Base-by-base conservation (phyloP, 2,329 filamentous ascomycete genomes). In the Rasamsonia emersonii region DNA sequence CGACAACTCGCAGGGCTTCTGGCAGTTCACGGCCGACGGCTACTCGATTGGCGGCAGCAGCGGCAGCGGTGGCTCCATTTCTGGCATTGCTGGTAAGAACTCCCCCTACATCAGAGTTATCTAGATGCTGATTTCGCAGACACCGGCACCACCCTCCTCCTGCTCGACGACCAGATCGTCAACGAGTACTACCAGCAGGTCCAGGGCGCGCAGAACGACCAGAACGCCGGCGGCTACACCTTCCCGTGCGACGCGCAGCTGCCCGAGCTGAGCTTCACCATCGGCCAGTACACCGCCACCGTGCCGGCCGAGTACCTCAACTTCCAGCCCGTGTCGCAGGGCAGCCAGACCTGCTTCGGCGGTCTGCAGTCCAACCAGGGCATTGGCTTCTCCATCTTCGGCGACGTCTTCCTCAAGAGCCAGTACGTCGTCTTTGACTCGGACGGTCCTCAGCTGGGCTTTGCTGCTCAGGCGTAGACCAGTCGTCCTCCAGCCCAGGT, bases 351-450 rank as follows among this genome's bases (percentile, higher is more conserved):
- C 35, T 91, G 85, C 67, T 88, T 75, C 54, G 84, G 84, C 34
- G 85, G 83, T 29, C 71, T 93, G 41, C 85, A 91, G 65, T 67
- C 59, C 41, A 66, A 71, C 45, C 49, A 56, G 2, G 71, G 68
- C n/a, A 57, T 79, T 28, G 68, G 67, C 4, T 68, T 79, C 41
- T 75, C 70, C 35, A 85, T 93, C 49, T 73, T 88, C 35, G 85
- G 85, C 7, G 82, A 88, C 39, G 68, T 82, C 35, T 84, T 86
- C 63, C 69, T 91, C 44, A 91, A 91, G 73, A 73, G 73, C 34
- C 67, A 82, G 41, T 86, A 82, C 51, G 76, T 80, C 18, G 75
- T 85, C 28, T 86, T 85, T 54, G 79, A 86, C 50, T 56, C 66
- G 4, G 58, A 53, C 13, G 60, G 61, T 4, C 59, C 62, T 36